phyloP scores from a whole-genome alignment of 2,329 filamentous ascomycete genomes.

The Diaporthe ampelina region DNA sequence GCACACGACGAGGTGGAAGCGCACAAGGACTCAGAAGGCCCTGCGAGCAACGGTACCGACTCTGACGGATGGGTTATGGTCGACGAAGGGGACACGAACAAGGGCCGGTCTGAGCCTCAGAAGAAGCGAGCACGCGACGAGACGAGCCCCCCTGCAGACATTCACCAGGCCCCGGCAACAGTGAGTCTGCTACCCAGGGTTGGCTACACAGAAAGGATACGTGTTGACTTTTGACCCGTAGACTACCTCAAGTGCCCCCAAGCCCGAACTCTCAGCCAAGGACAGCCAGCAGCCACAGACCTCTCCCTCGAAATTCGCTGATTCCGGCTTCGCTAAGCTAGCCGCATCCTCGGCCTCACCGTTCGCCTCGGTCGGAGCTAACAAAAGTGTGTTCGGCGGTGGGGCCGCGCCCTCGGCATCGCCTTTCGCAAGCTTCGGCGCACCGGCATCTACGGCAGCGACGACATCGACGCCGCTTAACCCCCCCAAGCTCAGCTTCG shows the following conservation, averaged over 20 bases:
- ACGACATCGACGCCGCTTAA: constrained; percentile 48
- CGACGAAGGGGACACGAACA: constrained; percentile 45
- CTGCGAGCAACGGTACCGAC: constrained; percentile 56
- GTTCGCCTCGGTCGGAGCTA: constrained; percentile 69
- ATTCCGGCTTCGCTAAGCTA: constrained; percentile 77
- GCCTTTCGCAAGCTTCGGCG: constrained; percentile 52
- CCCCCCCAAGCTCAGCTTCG: constrained; percentile 61
- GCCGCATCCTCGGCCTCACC: constrained; percentile 72
- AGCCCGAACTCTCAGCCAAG: constrained; percentile 45
- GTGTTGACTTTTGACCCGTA: constrained; percentile 38
- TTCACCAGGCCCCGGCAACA: constrained; percentile 26
- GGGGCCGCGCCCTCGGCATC: constrained; percentile 58
- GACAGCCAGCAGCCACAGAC: constrained; percentile 55
- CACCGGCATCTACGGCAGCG: constrained; percentile 50
- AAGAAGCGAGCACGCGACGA: constrained; percentile 75
- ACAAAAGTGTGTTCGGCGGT: constrained; percentile 65
- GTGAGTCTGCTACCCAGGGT: constrained; percentile 14
- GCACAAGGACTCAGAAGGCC: constrained; percentile 59
- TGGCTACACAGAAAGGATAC: not conserved
- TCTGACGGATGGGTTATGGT: constrained; percentile 47
- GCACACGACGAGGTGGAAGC: constrained; percentile 71
- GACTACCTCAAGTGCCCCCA: constrained; percentile 45
- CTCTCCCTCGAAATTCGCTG: constrained; percentile 74
- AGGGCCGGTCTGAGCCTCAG: constrained; percentile 71
- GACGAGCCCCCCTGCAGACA: constrained; percentile 41